Percentiles rank a stretch among this genome's conserved stretches.
Evolutionary conservation across 2,329 filamentous ascomycete species (phyloP).

Genomic region (Trichoderma sp.): DNA sequence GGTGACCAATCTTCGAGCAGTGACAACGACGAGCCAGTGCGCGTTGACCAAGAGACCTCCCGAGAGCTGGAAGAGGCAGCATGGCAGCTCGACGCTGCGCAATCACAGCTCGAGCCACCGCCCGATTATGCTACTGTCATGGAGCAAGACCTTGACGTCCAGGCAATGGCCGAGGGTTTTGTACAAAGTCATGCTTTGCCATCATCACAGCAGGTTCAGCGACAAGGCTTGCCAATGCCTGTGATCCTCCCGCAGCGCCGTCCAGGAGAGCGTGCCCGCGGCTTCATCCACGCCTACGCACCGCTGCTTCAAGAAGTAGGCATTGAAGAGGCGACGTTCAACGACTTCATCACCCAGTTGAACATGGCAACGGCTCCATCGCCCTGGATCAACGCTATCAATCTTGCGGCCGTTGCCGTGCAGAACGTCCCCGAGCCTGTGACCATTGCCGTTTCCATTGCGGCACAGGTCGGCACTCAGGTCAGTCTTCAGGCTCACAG

Average conservation of each 20-base stretch:
- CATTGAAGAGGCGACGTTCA: slow-evolving; percentile 52
- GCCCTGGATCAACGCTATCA: slow-evolving; percentile 45
- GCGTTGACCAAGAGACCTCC: slow-evolving; percentile 12
- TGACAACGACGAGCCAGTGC: background rate
- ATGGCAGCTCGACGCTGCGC: slow-evolving; percentile 30
- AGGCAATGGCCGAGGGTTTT: slow-evolving; percentile 23
- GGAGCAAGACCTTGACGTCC: slow-evolving; percentile 19
- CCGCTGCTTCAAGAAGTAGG: slow-evolving; percentile 50
- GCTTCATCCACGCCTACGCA: slow-evolving; percentile 57
- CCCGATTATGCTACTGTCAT: slow-evolving; percentile 28
- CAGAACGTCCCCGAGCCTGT: slow-evolving; percentile 45
- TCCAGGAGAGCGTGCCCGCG: slow-evolving; percentile 50
- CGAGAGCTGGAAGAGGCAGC: slow-evolving; percentile 27
- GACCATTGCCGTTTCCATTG: slow-evolving; percentile 47
- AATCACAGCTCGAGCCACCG: slow-evolving; percentile 24
- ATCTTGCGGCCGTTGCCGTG: slow-evolving; percentile 45
- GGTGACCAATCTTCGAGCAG: background rate
- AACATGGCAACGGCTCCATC: slow-evolving; percentile 44
- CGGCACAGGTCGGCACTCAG: slow-evolving; percentile 47
- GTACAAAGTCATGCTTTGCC: slow-evolving; percentile 21
- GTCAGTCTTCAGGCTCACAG: slow-evolving; percentile 46
- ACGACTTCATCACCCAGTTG: slow-evolving; percentile 52
- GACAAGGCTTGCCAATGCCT: slow-evolving; percentile 43
- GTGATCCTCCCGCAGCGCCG: slow-evolving; percentile 57
- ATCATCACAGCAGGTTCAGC: background rate